phyloP scores from a whole-genome alignment of 495 filamentous ascomycete genomes.

The Neohortaea acidophila region DNA sequence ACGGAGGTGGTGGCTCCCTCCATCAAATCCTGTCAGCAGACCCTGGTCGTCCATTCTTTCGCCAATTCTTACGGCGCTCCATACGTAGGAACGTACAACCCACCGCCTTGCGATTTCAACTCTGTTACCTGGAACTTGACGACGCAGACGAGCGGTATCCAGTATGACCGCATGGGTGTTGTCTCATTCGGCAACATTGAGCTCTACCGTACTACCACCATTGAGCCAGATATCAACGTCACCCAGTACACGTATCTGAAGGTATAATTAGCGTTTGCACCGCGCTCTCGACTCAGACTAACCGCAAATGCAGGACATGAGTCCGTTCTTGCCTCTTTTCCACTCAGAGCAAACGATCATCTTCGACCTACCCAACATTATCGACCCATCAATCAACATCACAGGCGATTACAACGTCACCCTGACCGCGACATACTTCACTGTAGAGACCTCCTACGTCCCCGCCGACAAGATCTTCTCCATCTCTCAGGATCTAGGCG shows the following conservation, averaged over 20 bases:
- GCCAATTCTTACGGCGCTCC: constrained; percentile 63
- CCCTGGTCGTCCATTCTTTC: constrained; percentile 61
- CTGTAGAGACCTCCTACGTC: constrained; percentile 28
- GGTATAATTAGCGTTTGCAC: constrained; percentile 1
- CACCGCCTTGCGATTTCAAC: constrained; percentile 60
- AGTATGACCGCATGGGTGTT: constrained; percentile 60
- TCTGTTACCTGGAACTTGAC: constrained; percentile 70
- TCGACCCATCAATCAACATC: constrained; percentile 58
- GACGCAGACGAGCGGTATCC: constrained; percentile 54
- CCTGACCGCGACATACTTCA: constrained; percentile 63
- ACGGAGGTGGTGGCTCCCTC: constrained; percentile 9
- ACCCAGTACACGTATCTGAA: constrained; percentile 68
- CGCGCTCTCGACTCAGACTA: not conserved
- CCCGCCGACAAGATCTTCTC: constrained; percentile 59
- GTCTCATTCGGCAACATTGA: constrained; percentile 74
- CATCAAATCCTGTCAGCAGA: constrained; percentile 16
- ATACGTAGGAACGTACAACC: constrained; percentile 61
- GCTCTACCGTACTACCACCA: constrained; percentile 75
- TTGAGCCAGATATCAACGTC: constrained; percentile 57
- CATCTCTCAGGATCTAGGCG: constrained; percentile 47
- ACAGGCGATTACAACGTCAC: constrained; percentile 74
- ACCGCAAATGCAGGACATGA: constrained; percentile 44
- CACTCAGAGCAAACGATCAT: constrained; percentile 54
- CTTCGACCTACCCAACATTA: constrained; percentile 68
- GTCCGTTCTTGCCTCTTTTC: constrained; percentile 55